phyloP scores from a whole-genome alignment of 768 basidiomycete species.

The Hydnomerulius pinastri region DNA sequence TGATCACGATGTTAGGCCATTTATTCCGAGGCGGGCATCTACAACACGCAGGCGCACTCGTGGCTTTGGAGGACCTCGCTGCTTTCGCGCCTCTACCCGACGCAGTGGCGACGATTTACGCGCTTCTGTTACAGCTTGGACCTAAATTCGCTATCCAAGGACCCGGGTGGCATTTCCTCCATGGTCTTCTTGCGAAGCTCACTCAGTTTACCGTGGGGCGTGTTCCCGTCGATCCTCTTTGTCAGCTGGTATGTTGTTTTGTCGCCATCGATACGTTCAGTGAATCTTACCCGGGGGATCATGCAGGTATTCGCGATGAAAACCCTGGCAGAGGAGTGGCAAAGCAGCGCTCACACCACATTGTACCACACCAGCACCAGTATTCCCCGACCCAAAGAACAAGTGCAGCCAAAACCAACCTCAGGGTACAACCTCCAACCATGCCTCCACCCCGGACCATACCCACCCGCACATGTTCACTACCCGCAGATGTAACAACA shows the following conservation, averaged over 20 bases:
- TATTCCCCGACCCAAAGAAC: no score
- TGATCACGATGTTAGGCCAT: constrained; percentile 14
- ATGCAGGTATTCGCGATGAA: constrained; percentile 16
- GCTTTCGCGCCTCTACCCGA: constrained; percentile 16
- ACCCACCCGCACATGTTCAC: neutral
- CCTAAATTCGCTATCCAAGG: constrained; percentile 12
- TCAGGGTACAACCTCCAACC: no score
- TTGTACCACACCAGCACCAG: constrained; percentile 7
- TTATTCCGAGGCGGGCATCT: constrained; percentile 17
- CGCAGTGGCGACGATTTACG: constrained; percentile 16
- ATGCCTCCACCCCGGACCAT: neutral
- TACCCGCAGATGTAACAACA: constrained; percentile 1
- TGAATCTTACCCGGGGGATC: neutral
- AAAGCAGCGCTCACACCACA: neutral
- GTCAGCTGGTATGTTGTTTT: constrained; percentile 15
- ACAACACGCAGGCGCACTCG: constrained; percentile 4
- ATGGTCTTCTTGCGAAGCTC: constrained; percentile 11
- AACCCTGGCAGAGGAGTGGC: constrained; percentile 10
- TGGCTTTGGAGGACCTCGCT: constrained; percentile 12
- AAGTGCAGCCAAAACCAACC: no score
- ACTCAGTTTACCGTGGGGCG: constrained; percentile 2
- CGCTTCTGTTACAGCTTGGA: constrained; percentile 18
- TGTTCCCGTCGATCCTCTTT: constrained; percentile 11
- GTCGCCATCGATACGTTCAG: neutral
- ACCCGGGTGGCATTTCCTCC: constrained; percentile 14